A percentile compares a stretch with the other conserved stretches of the same genome.
These are phyloP conservation scores for Plenodomus tracheiphilus DNA, from an alignment of 2,329 filamentous ascomycete species.

Conservation along the genomic window DNA sequence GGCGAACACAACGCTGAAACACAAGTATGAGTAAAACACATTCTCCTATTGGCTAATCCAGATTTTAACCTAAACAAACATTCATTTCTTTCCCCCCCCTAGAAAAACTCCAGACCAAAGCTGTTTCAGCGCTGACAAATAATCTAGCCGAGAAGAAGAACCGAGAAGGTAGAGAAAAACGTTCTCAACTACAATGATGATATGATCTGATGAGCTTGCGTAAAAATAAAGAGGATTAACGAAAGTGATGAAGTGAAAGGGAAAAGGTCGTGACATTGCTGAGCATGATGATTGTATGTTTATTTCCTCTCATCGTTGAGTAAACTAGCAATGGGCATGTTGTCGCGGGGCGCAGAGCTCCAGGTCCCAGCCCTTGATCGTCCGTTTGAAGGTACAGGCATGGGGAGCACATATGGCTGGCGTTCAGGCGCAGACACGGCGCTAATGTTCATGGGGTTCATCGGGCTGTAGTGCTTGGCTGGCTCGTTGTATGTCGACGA, in stretches of 20 bases:
- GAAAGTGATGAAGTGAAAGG: constrained; percentile 27
- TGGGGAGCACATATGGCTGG: constrained; percentile 42
- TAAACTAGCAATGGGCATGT: constrained; percentile 45
- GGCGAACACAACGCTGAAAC: too few relatives aligned
- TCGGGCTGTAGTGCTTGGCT: constrained; percentile 37
- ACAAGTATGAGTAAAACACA: too few relatives aligned
- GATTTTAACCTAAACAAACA: too few relatives aligned
- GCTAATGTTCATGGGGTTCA: constrained; percentile 34
- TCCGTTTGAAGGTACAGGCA: constrained; percentile 41
- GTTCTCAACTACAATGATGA: too few relatives aligned
- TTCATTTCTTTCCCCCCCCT: too few relatives aligned
- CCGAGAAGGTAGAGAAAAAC: too few relatives aligned
- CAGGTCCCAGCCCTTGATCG: constrained; percentile 40
- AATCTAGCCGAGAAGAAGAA: too few relatives aligned
- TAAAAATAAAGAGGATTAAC: constrained; percentile 13
- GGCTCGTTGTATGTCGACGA: constrained; percentile 36
- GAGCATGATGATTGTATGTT: background rate
- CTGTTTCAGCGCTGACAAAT: too few relatives aligned
- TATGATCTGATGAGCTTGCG: too few relatives aligned
- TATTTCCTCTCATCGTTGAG: constrained; percentile 45
- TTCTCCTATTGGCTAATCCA: too few relatives aligned
- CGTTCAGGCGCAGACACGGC: constrained; percentile 40
- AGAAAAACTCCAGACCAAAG: too few relatives aligned
- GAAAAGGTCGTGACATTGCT: background rate
- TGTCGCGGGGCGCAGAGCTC: constrained; percentile 42